Evolutionary conservation across 1,284 basidiomycete species (phyloP), one percentile per base, ranked within the genome.

Genomic region (Ceratobasidium sp.): DNA sequence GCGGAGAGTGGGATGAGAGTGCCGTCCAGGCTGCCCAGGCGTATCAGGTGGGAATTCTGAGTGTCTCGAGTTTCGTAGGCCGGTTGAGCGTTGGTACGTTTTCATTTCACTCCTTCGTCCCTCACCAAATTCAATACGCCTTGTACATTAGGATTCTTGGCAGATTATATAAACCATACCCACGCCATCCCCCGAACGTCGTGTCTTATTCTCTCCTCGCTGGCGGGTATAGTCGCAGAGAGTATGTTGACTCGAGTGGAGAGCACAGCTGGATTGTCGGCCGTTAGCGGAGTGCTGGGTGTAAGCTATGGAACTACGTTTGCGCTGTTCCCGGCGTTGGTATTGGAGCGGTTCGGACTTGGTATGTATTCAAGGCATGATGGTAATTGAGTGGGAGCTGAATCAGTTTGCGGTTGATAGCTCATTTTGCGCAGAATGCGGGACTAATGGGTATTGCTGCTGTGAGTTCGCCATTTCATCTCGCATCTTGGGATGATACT

Each of bases 311-410:
- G 95, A 1, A 89, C 90, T 28, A 86, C 94, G 76, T 97, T 95
- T 82, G 94, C 94, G 10, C 86, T 94, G n/a, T 89, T 90, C 82
- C 95, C 95, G 0, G 92, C 93, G 44, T 88, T 97, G 39, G 88
- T 90, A 39, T 89, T 97, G 42, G 96, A 97, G 82, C 95, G 94
- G 93, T 97, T 97, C 81, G 95, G 96, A 9, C 87, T 96, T 83
- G 86, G 92, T 91, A 80, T 82, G 90, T 88, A 42, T 42, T 12
- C 1, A 12, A 40, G 42, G 1, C 0, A 26, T 0, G 12, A 23
- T 28, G 33, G 56, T 39, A 33, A 33, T 33, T 1, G 39, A 12
- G 18, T 18, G n/a, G 39, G 20, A 23, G 58, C 10, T 18, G 7
- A n/a, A 13, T 51, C 40, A 10, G 55, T 23, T 44, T 0, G 28